Percentiles rank a stretch among this genome's conserved stretches.
Conservation (phyloP, 169 alveolate species). For the Eimeria falciformis region DNA sequence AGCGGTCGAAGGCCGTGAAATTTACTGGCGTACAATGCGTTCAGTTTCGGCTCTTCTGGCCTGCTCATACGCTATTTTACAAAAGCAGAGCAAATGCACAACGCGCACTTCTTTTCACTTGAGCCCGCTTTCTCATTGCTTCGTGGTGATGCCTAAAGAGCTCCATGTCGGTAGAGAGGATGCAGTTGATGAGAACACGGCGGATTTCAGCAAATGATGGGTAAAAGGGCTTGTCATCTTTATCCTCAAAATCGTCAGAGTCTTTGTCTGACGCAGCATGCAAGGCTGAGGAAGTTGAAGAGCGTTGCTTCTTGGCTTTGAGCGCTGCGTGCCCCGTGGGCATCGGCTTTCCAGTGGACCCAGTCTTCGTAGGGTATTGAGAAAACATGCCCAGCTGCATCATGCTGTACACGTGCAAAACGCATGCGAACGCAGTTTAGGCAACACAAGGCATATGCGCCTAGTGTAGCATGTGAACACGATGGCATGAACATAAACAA, state of each 20-base stretch:
- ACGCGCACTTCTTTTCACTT: conserved; percentile 74
- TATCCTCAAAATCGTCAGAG: not conserved
- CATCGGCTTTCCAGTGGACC: no score
- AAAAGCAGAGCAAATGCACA: not conserved
- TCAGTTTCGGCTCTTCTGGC: not conserved
- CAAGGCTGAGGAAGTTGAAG: not conserved
- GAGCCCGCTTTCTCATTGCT: conserved; percentile 77
- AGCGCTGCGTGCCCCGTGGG: no score
- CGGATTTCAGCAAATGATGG: conserved; percentile 72
- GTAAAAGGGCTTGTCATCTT: conserved; percentile 10
- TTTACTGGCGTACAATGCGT: not conserved
- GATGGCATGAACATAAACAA: no score
- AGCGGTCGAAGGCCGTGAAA: not conserved
- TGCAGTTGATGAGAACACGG: conserved; percentile 59
- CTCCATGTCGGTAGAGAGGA: conserved; percentile 80
- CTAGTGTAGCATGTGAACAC: no score
- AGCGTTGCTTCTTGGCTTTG: not conserved
- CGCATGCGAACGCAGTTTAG: no score
- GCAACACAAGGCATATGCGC: not conserved
- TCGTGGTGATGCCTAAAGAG: conserved; percentile 77
- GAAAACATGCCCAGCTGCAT: conserved; percentile 62
- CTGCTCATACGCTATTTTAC: not conserved
- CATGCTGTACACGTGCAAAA: conserved; percentile 47
- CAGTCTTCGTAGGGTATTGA: not conserved
- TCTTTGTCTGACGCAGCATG: conserved; percentile 11